Conservation (phyloP, 2,329 filamentous ascomycete genomes). For the Venturiaceae sp. region DNA sequence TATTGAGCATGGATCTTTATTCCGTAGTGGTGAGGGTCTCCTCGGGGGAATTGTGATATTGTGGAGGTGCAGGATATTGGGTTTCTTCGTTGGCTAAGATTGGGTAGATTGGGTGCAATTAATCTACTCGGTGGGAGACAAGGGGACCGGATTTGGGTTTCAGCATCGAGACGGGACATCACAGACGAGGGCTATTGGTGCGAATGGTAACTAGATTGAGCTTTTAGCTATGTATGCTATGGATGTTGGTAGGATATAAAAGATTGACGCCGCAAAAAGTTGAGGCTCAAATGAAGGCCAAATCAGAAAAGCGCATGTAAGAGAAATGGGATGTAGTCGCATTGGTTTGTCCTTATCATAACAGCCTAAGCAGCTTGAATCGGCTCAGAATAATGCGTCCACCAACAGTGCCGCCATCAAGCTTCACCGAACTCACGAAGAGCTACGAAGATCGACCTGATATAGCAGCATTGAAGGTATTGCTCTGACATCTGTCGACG, state of each 20-base stretch:
- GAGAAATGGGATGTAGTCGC: not conserved
- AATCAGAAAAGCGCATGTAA: too few relatives aligned
- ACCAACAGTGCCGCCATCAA: not conserved
- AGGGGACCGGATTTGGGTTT: not conserved
- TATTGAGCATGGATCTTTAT: not conserved
- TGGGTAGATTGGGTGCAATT: not conserved
- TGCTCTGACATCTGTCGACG: constrained; percentile 8
- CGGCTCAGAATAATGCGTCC: not conserved
- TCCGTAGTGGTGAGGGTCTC: not conserved
- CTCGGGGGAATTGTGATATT: not conserved
- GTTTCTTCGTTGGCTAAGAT: not conserved
- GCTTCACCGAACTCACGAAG: constrained; percentile 7
- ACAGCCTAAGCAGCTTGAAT: not conserved
- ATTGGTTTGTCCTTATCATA: constrained; percentile 5
- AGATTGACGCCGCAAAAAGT: not conserved
- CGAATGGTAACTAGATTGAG: not conserved
- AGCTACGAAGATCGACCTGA: constrained; percentile 2
- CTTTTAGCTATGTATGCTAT: not conserved
- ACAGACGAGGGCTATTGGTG: not conserved
- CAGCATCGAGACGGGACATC: not conserved
- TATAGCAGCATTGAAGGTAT: not conserved
- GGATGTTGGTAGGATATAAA: not conserved
- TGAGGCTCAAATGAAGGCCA: not conserved
- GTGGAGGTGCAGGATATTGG: not conserved
- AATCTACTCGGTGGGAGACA: not conserved